These are phyloP conservation scores for Fragilariopsis cylindrus DNA, from an alignment of 108 stramenopile species.

Conservation along the genomic window DNA sequence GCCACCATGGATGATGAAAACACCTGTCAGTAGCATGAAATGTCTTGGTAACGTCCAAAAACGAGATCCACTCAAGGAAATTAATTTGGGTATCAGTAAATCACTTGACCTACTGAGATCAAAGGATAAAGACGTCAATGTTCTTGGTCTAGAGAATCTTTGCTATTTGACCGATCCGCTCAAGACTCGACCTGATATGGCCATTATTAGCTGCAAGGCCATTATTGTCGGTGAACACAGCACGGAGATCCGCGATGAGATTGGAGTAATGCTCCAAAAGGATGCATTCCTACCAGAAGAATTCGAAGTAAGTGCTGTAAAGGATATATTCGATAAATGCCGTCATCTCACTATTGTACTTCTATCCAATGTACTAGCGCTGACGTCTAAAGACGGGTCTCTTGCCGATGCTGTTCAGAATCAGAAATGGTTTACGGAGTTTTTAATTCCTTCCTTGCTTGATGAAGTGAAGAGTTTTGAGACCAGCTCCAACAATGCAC, in stretches of 20 bases:
- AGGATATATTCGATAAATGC: conserved; percentile 25
- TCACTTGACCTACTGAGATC: conserved; percentile 53
- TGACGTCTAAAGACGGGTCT: conserved; percentile 43
- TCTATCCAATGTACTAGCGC: conserved; percentile 53
- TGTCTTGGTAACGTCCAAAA: conserved; percentile 38
- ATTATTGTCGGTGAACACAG: conserved; percentile 47
- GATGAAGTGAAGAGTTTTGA: conserved; percentile 50
- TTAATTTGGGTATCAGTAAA: conserved; percentile 35
- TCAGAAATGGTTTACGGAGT: conserved; percentile 56
- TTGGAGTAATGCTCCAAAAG: conserved; percentile 36
- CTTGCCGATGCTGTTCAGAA: conserved; percentile 33
- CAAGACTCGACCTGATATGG: conserved; percentile 56
- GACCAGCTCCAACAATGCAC: conserved; percentile 58
- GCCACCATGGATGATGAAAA: conserved; percentile 23
- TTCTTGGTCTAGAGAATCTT: conserved; percentile 72
- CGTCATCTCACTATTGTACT: conserved; percentile 54
- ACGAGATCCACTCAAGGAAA: conserved; percentile 24
- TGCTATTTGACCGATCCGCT: conserved; percentile 53
- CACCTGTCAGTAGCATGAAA: conserved; percentile 50
- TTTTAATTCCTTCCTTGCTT: conserved; percentile 56
- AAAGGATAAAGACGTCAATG: conserved; percentile 45
- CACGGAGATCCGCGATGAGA: conserved; percentile 33
- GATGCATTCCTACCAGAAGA: conserved; percentile 38
- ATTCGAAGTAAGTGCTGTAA: conserved; percentile 18
- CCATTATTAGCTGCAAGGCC: conserved; percentile 46